These are phyloP conservation scores for Rubus idaeus DNA, from an alignment of 306 rosid genomes.

Conservation along the genomic window DNA sequence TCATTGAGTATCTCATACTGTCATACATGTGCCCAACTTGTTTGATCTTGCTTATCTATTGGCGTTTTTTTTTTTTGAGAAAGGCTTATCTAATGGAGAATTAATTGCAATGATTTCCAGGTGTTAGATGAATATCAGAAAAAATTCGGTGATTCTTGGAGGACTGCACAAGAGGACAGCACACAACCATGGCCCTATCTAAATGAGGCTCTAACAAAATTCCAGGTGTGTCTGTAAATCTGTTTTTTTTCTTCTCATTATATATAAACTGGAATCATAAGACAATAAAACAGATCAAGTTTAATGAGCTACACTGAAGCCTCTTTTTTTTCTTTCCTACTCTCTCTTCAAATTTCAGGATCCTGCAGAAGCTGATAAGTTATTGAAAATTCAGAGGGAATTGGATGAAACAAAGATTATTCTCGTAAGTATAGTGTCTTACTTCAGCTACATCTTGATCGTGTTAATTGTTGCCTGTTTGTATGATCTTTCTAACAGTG, in stretches of 20 bases:
- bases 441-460: not conserved
- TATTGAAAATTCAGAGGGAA: constrained; percentile 91
- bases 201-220: constrained; percentile 69
- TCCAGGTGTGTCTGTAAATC: constrained; percentile 56
- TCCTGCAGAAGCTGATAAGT: constrained; percentile 97
- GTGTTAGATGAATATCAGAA: constrained; percentile 86
- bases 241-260: not conserved
- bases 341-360: constrained; percentile 50
- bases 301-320: not conserved
- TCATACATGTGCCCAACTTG: not conserved
- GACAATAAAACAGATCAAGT: not conserved
- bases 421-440: constrained; percentile 60
- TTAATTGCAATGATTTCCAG: constrained; percentile 41
- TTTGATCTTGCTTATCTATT: not conserved
- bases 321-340: not conserved
- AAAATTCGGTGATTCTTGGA: constrained; percentile 84
- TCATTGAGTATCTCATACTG: not conserved
- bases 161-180: constrained; percentile 52
- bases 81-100: not conserved
- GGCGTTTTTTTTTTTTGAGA: too few species aligned
- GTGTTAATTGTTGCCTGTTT: not conserved
- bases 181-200: constrained; percentile 83
- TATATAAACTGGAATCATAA: constrained; percentile 14
- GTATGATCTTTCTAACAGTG: constrained; percentile 9
- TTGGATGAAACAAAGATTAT: constrained; percentile 98